Evolutionary conservation across 2,329 filamentous ascomycete species (phyloP).

Genomic region (Penicillium polonicum): DNA sequence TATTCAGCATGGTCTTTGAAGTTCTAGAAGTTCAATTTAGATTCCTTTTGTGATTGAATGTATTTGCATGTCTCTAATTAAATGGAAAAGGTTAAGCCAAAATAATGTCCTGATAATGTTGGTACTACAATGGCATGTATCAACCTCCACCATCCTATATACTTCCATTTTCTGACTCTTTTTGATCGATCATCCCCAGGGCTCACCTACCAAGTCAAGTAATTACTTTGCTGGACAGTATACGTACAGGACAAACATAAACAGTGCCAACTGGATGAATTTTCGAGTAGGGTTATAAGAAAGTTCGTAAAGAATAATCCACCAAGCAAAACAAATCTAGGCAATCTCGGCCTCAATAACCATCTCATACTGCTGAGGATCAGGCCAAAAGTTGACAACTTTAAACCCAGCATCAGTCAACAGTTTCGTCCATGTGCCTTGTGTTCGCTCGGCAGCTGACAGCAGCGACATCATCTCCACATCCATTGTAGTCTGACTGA

Average conservation of each 20-base stretch:
- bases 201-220: neutral
- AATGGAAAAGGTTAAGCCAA: neutral
- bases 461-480: slow-evolving; percentile 47
- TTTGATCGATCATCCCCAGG: neutral
- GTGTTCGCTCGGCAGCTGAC: slow-evolving; percentile 41
- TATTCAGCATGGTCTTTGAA: neutral
- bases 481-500: slow-evolving; percentile 35
- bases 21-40: neutral
- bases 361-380: slow-evolving; percentile 31
- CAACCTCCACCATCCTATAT: neutral
- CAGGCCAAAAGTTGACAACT: slow-evolving; percentile 31
- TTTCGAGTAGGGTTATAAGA: neutral
- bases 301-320: neutral
- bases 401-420: slow-evolving; percentile 28
- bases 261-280: neutral
- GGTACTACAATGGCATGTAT: neutral
- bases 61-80: neutral
- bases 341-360: slow-evolving; percentile 29
- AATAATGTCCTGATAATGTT: too few relatives aligned
- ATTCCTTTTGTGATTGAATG: neutral
- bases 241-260: neutral
- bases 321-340: neutral
- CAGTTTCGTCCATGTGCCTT: slow-evolving; percentile 29
- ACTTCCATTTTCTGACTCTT: neutral
- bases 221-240: neutral